Conservation (phyloP, 2,329 filamentous ascomycete species). For the Bertia moriformis region DNA sequence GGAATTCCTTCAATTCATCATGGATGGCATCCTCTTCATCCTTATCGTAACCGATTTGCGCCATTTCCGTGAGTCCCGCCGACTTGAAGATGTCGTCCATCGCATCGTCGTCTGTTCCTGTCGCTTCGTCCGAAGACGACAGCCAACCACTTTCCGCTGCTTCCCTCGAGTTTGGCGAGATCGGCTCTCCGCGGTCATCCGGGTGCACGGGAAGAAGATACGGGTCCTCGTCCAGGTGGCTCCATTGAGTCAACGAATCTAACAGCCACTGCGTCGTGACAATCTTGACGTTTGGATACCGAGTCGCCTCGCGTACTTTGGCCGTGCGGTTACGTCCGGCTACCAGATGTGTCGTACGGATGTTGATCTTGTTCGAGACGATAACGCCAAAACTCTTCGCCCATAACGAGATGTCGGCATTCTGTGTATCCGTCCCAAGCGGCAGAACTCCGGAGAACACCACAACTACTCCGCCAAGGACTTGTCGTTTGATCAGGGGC, state of each 20-base stretch:
- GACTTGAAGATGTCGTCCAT: constrained; percentile 12
- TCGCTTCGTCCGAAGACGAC: constrained; percentile 11
- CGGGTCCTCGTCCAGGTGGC: constrained; percentile 38
- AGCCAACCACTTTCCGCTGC: constrained; percentile 10
- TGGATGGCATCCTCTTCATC: constrained; percentile 26
- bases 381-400: constrained; percentile 46
- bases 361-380: not conserved
- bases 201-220: constrained; percentile 45
- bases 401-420: constrained; percentile 48
- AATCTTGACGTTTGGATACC: constrained; percentile 46
- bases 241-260: constrained; percentile 45
- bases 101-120: constrained; percentile 16
- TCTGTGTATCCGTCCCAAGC: constrained; percentile 41
- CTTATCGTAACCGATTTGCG: constrained; percentile 2
- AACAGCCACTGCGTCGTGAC: constrained; percentile 51
- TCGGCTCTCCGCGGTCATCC: constrained; percentile 21
- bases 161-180: constrained; percentile 17
- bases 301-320: constrained; percentile 45
- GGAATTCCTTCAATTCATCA: constrained; percentile 41
- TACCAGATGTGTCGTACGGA: not conserved
- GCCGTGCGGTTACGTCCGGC: constrained; percentile 34
- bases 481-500: constrained; percentile 41
- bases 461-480: constrained; percentile 39
- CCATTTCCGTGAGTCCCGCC: not conserved
- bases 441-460: constrained; percentile 56